Base-by-base conservation (phyloP, 1,139 yeast species). In the Hemisphaericaspora xylanilytica region DNA sequence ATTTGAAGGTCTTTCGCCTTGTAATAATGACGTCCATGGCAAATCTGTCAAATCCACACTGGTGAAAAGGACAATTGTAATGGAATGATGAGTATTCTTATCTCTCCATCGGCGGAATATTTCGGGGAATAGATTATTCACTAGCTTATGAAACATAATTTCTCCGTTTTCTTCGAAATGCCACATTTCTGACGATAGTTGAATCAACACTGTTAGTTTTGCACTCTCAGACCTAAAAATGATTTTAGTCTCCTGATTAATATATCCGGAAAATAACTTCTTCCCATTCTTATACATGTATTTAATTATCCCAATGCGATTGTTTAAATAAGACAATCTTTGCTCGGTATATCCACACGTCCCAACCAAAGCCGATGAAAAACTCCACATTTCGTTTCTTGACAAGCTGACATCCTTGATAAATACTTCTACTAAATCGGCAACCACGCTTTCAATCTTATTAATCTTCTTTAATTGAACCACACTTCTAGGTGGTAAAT, bases 151-250 rank as follows among this genome's bases (percentile, higher is more conserved):
- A 57, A 90, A 92, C 76, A 88, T 78, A 37, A 90, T 85, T 54
- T 90, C 97, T 0, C 98, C 98, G 50, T 85, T 85, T 55, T 90
- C 97, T 61, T 92, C 97, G 59, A 94, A 94, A 56, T 90, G 89
- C 95, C 97, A 94, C 97, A 92, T 94, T 55, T 94, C 99, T 30
- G 85, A 74, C 1, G 97, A 86, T 48, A 90, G 78, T 57, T 94
- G 98, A 37, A 94, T 80, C 45, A 94, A 70, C 36, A 90, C 86
- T 10, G 89, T 77, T 43, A 90, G 65, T 42, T 86, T 78, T 2
- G 97, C 95, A 33, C 96, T 83, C 52, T 92, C 97, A 1, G 96
- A 87, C 37, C 98, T 72, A 55, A 85, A 92, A 0, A 89, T 86
- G 14, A 92, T 67, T 48, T 83, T 83, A 4, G 98, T 90, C 25